Base-by-base conservation (phyloP, 2,329 filamentous ascomycete genomes). In the Cordyceps militaris region DNA sequence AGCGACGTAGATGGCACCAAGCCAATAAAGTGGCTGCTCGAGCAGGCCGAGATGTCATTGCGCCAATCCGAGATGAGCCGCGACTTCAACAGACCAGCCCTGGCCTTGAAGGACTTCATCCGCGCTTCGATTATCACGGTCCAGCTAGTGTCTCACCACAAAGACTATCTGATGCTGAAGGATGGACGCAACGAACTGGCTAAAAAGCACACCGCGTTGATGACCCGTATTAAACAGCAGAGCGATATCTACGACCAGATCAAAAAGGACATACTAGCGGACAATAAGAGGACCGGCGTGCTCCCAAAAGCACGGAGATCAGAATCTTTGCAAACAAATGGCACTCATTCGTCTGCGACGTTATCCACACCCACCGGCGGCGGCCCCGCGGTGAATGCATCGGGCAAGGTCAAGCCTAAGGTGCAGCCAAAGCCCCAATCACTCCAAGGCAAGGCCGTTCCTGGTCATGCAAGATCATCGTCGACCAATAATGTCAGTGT, bases 51-150 rank as follows among this genome's bases (percentile, higher is more conserved):
- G 64, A 66, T 69, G 23, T 76, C 77, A 48, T 74, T 85, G 59
- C 77, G 78, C 60, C 79, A 82, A 64, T 86, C 89, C 38, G 80
- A 84, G 61, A 81, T 80, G 54, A 76, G 79, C 58, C 77, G 85
- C 59, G 81, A 82, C 60, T 87, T 88, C 71, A 76, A 82, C 26
- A 78, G 84, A 36, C 83, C 85, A 4, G 91, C 94, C 67, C 71
- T 84, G 38, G 92, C 92, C 3, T 87, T 96, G 57, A 83, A 88
- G 62, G 89, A 96, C 61, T 97, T 93, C 67, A 80, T 97, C 59
- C 83, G 87, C 61, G 89, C 92, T 11, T 91, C 82, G 60, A 85
- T 91, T 58, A 87, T 97, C 57, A 82, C 88, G 14, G 79, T 91
- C 52, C 85, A 93, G 57, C 76, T 86, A 43, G 86, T 97, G 26